phyloP scores from a whole-genome alignment of 768 basidiomycete species.

The Lentinus brumalis region DNA sequence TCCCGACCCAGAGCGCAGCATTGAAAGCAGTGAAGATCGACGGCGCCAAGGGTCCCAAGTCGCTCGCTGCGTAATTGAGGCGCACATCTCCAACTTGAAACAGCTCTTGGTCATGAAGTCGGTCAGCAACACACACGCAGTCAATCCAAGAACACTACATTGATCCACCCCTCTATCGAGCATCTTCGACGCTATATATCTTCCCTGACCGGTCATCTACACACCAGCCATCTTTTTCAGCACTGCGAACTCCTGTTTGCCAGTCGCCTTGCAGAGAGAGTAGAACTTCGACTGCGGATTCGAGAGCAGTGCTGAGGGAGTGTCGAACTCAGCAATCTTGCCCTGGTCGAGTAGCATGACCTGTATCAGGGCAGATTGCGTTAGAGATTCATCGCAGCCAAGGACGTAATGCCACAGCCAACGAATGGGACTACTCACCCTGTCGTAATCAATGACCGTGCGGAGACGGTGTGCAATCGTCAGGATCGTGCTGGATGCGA shows the following conservation, averaged over 20 bases:
- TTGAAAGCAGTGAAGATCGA: background rate
- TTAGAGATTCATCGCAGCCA: background rate
- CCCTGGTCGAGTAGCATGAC: constrained; percentile 81
- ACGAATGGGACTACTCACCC: constrained; percentile 46
- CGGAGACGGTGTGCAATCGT: constrained; percentile 82
- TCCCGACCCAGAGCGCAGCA: too few species aligned
- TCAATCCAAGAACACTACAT: too few species aligned
- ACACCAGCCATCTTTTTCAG: constrained; percentile 67
- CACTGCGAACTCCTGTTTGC: constrained; percentile 67
- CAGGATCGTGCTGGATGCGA: constrained; percentile 77
- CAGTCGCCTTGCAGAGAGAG: constrained; percentile 71
- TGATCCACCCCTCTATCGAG: too few species aligned
- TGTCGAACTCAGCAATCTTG: constrained; percentile 75
- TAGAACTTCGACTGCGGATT: constrained; percentile 65
- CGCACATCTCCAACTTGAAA: too few species aligned
- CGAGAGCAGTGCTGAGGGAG: constrained; percentile 56
- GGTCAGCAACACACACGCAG: too few species aligned
- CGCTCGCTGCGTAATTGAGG: too few species aligned
- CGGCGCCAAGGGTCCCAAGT: too few species aligned
- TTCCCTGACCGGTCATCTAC: background rate
- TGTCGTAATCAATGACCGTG: constrained; percentile 83
- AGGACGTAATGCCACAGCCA: constrained; percentile 4
- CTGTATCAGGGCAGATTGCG: constrained; percentile 35
- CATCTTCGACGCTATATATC: background rate
- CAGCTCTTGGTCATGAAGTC: too few species aligned